A percentile compares a stretch with the other conserved stretches of the same genome.
Evolutionary conservation across 129 eudicot species (phyloP).

Genomic region (Flaveria linearis): DNA sequence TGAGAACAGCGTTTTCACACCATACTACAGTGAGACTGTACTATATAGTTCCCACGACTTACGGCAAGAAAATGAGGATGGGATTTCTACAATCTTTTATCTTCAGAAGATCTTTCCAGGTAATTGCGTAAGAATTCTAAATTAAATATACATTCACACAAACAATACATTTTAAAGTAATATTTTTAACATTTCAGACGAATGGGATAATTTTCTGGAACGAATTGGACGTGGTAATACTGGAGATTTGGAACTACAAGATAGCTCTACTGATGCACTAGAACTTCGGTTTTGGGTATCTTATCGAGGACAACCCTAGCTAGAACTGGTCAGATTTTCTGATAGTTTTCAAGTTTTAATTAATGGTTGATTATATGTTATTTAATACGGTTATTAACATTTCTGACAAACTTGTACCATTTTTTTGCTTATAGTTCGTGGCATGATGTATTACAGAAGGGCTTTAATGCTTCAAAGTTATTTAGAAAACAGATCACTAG

Average conservation of each 20-base stretch:
- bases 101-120: constrained; percentile 99
- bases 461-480: constrained; percentile 94
- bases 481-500: constrained; percentile 74
- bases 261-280: constrained; percentile 59
- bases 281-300: constrained; percentile 99
- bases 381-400: not conserved
- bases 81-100: constrained; percentile 87
- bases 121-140: constrained; percentile 15
- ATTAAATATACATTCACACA: not conserved
- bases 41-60: constrained; percentile 84
- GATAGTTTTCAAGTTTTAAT: not conserved
- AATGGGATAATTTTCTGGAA: constrained; percentile 94
- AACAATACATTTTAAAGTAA: not conserved
- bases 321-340: constrained; percentile 71
- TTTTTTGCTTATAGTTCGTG: constrained; percentile 66
- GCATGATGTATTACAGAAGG: constrained; percentile 98
- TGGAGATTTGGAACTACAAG: constrained; percentile 79
- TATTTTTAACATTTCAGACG: constrained; percentile 50
- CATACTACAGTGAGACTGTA: constrained; percentile 95
- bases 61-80: constrained; percentile 92
- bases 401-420: constrained; percentile 26
- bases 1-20: constrained; percentile 87
- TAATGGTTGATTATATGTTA: not conserved
- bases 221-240: constrained; percentile 67
- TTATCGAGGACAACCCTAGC: constrained; percentile 97